A percentile compares a stretch with the other conserved stretches of the same genome.
phyloP scores from a whole-genome alignment of 2,329 filamentous ascomycete species.

The Aspergillus sojae region DNA sequence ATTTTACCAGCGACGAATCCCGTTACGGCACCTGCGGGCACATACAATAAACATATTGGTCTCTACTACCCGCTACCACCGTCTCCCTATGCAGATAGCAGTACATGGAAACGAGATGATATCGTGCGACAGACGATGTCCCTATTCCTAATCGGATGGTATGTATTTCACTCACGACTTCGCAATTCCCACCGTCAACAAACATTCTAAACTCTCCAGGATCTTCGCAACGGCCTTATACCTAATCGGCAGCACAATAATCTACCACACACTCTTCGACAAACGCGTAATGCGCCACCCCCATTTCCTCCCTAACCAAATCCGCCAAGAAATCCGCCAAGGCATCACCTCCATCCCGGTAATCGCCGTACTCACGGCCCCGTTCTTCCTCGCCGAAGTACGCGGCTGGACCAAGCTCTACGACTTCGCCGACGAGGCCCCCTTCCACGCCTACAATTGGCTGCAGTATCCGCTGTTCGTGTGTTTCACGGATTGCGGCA shows the following conservation, averaged over 20 bases:
- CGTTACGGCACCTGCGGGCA: background rate
- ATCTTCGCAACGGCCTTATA: conserved; percentile 81
- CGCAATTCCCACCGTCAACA: background rate
- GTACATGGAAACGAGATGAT: conserved; percentile 33
- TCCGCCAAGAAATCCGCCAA: conserved; percentile 80
- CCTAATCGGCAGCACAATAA: conserved; percentile 77
- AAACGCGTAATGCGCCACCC: conserved; percentile 85
- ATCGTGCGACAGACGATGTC: conserved; percentile 31
- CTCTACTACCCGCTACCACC: conserved; percentile 29
- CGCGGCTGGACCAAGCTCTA: conserved; percentile 85
- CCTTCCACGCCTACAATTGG: conserved; percentile 74
- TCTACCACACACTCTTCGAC: conserved; percentile 87
- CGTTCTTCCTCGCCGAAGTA: conserved; percentile 80
- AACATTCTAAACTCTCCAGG: conserved; percentile 53
- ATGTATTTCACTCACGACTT: background rate
- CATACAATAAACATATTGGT: conserved; percentile 30
- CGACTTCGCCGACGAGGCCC: conserved; percentile 71
- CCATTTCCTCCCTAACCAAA: conserved; percentile 91
- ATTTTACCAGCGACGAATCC: conserved; percentile 21
- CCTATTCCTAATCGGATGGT: conserved; percentile 35
- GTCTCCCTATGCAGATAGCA: conserved; percentile 31
- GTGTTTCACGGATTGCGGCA: conserved; percentile 80
- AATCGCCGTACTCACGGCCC: conserved; percentile 79
- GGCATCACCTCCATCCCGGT: conserved; percentile 72
- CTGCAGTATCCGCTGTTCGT: conserved; percentile 86